A percentile compares a stretch with the other conserved stretches of the same genome.
Conservation (phyloP, 148 eudicot genomes). For the Persicaria tinctoria region DNA sequence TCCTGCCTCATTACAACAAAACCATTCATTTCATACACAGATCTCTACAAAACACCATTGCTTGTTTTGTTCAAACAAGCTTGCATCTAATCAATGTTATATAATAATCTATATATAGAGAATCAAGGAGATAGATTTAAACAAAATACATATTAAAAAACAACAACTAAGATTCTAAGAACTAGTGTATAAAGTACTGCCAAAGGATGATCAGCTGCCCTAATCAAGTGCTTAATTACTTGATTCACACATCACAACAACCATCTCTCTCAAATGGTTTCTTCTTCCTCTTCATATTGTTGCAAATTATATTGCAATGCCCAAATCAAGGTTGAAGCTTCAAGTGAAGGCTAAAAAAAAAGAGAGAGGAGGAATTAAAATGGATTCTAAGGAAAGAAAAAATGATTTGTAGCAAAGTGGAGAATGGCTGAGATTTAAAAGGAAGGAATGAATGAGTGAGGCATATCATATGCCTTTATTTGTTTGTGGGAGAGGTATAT, state of each 20-base stretch:
- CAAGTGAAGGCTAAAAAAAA: background rate
- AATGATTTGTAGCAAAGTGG: background rate
- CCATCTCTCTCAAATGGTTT: background rate
- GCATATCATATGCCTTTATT: background rate
- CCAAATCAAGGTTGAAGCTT: background rate
- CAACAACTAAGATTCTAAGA: background rate
- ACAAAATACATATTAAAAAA: background rate
- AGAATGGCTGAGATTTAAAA: background rate
- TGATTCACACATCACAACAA: background rate
- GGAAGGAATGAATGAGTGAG: background rate
- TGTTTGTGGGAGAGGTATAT: background rate
- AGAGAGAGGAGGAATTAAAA: background rate
- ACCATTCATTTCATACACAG: background rate
- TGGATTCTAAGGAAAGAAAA: background rate
- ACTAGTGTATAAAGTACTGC: background rate
- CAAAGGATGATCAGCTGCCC: slow-evolving; percentile 8
- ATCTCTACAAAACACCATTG: background rate
- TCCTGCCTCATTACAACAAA: too few relatives aligned
- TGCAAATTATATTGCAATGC: background rate
- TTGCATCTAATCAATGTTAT: too few relatives aligned
- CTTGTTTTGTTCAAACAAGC: background rate
- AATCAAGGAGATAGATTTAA: background rate
- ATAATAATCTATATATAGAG: background rate
- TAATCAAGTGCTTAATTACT: background rate
- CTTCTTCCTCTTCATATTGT: background rate